Conservation (phyloP, 805 yeast genomes). For the Metschnikowia gelsemii region DNA sequence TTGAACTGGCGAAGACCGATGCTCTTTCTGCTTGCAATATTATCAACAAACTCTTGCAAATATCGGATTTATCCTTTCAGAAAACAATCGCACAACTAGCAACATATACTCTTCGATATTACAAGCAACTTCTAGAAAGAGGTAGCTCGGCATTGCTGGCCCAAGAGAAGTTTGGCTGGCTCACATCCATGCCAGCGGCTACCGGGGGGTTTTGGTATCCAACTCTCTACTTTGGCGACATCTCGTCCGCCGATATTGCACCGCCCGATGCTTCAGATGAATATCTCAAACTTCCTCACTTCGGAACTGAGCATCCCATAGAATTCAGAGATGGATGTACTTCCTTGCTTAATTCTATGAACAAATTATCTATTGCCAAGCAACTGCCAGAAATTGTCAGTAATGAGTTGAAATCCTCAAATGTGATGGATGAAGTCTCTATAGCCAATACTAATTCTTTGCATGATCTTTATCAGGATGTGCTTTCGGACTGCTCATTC, state of each 20-base stretch:
- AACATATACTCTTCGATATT: conserved; percentile 11
- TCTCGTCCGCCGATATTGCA: conserved; percentile 9
- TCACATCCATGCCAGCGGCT: conserved; percentile 16
- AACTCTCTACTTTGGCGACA: conserved; percentile 7
- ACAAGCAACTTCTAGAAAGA: conserved; percentile 7
- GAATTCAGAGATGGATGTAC: conserved; percentile 3
- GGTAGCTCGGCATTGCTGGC: conserved; percentile 16
- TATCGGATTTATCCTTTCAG: conserved; percentile 1
- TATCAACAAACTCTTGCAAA: conserved; percentile 11
- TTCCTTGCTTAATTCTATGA: neutral
- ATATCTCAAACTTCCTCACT: conserved; percentile 5
- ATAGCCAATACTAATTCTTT: neutral
- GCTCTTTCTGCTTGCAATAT: conserved; percentile 13
- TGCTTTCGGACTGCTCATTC: conserved; percentile 69
- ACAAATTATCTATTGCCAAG: neutral
- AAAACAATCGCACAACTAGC: conserved; percentile 9
- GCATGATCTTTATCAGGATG: conserved; percentile 44
- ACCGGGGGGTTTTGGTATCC: conserved; percentile 21
- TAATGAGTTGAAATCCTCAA: neutral
- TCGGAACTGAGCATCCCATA: conserved; percentile 1
- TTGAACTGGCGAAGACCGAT: conserved; percentile 10
- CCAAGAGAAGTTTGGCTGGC: conserved; percentile 20
- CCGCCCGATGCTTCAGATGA: conserved; percentile 10
- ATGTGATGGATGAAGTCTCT: neutral
- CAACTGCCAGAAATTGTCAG: neutral